Evolutionary conservation across 2,329 filamentous ascomycete genomes (phyloP).

Genomic region (Colletotrichum melonis): DNA sequence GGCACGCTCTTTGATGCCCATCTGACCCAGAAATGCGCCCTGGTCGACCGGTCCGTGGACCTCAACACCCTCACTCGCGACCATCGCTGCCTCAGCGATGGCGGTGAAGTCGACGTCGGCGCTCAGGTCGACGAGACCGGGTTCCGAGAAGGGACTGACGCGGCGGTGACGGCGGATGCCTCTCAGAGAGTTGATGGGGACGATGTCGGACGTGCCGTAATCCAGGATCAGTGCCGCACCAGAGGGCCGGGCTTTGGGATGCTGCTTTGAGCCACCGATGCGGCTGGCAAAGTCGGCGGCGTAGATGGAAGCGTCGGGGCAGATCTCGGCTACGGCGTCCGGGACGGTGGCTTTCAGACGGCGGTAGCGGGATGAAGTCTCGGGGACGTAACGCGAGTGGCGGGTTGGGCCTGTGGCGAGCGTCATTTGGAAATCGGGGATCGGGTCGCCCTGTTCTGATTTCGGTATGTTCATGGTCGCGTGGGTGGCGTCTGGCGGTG

Average conservation of each 20-base stretch:
- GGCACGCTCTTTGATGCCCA: constrained; percentile 87
- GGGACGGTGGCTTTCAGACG: constrained; percentile 71
- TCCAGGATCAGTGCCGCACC: constrained; percentile 96
- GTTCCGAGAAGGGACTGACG: constrained; percentile 82
- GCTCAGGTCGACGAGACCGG: constrained; percentile 87
- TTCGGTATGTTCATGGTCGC: constrained; percentile 65
- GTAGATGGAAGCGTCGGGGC: constrained; percentile 86
- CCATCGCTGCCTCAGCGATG: constrained; percentile 83
- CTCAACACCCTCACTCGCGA: constrained; percentile 83
- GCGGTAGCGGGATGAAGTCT: constrained; percentile 82
- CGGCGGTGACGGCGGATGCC: constrained; percentile 83
- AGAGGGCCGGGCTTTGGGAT: constrained; percentile 71
- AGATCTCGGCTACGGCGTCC: constrained; percentile 86
- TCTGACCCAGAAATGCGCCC: constrained; percentile 78
- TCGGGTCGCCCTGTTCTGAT: constrained; percentile 60
- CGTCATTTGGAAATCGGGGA: constrained; percentile 89
- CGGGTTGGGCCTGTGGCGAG: constrained; percentile 81
- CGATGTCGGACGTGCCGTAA: constrained; percentile 82
- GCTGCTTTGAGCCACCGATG: constrained; percentile 76
- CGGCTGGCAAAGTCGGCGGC: constrained; percentile 83
- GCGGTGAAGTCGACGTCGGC: constrained; percentile 95
- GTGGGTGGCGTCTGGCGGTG: constrained; percentile 65
- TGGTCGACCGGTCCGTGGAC: constrained; percentile 94
- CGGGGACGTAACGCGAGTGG: constrained; percentile 86
- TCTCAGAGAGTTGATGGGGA: constrained; percentile 90